A percentile compares a stretch with the other conserved stretches of the same genome.
phyloP scores from a whole-genome alignment of 192 early-diverging fungal species.

The Backusella tuberculispora region DNA sequence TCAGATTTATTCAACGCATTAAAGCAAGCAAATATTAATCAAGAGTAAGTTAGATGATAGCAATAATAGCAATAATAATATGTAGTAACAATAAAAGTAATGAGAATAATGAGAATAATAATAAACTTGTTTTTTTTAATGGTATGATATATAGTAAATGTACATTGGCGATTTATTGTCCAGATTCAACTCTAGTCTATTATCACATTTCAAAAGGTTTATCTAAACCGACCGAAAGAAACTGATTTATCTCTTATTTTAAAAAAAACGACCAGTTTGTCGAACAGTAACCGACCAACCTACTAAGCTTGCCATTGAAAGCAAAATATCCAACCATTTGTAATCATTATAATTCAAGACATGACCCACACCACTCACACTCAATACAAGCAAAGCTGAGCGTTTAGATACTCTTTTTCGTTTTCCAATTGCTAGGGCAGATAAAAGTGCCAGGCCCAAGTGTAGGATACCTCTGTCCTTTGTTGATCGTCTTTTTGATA shows the following conservation, averaged over 20 bases:
- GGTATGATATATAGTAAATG: slow-evolving; percentile 1
- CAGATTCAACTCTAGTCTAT: slow-evolving; percentile 28
- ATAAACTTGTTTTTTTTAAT: not conserved
- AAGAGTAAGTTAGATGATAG: not conserved
- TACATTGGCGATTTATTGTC: slow-evolving; percentile 29
- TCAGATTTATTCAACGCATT: not conserved
- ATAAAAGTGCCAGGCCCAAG: slow-evolving; percentile 14
- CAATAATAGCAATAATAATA: not conserved
- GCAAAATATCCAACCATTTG: not conserved
- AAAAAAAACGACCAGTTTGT: not conserved
- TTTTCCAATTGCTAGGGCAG: slow-evolving; percentile 4
- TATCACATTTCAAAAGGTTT: slow-evolving; percentile 28
- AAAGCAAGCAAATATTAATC: not conserved
- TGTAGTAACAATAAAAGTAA: too few relatives aligned
- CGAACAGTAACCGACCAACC: not conserved
- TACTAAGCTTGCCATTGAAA: not conserved
- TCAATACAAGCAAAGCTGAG: not conserved
- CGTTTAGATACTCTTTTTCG: slow-evolving; percentile 3
- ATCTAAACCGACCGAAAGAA: slow-evolving; percentile 2
- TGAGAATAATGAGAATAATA: not conserved
- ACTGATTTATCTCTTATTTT: not conserved
- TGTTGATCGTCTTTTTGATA: slow-evolving; percentile 1
- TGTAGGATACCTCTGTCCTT: slow-evolving; percentile 13
- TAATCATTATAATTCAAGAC: not conserved
- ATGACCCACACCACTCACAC: not conserved